Conservation (phyloP, 2,329 filamentous ascomycete species). For the Leptographium procerum region DNA sequence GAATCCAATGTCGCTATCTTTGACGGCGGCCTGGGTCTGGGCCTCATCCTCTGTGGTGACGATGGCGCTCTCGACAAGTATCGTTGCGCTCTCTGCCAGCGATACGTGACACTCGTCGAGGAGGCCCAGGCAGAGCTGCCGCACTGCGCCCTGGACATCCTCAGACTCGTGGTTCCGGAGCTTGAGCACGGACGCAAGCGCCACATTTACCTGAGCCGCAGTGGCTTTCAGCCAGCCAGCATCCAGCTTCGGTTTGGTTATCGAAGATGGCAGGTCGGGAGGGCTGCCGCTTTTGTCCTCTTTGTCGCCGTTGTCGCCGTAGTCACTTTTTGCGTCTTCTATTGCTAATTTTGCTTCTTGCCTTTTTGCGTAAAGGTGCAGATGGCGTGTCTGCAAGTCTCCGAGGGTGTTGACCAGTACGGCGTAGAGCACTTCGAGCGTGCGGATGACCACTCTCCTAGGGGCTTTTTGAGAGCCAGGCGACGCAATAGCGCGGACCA, state of each 20-base stretch:
- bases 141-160: slow-evolving; percentile 57
- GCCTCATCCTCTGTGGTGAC: slow-evolving; percentile 47
- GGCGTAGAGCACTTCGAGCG: slow-evolving; percentile 45
- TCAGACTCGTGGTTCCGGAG: slow-evolving; percentile 58
- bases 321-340: neutral
- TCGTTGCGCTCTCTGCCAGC: slow-evolving; percentile 53
- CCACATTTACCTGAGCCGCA: slow-evolving; percentile 68
- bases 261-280: neutral
- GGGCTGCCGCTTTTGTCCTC: neutral
- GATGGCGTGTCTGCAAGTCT: slow-evolving; percentile 41
- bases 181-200: slow-evolving; percentile 65
- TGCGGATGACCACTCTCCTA: slow-evolving; percentile 52
- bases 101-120: slow-evolving; percentile 69
- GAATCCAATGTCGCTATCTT: slow-evolving; percentile 24
- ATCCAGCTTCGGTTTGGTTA: slow-evolving; percentile 13
- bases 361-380: slow-evolving; percentile 21
- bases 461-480: slow-evolving; percentile 44
- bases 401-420: slow-evolving; percentile 44
- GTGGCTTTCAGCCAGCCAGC: slow-evolving; percentile 70
- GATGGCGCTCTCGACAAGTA: slow-evolving; percentile 75
- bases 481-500: slow-evolving; percentile 64
- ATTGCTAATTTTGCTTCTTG: slow-evolving; percentile 14
- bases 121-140: slow-evolving; percentile 60
- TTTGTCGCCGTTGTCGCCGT: neutral
- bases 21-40: slow-evolving; percentile 23